Conservation (phyloP, 306 rosid genomes). For the Sicyos baderoa region DNA sequence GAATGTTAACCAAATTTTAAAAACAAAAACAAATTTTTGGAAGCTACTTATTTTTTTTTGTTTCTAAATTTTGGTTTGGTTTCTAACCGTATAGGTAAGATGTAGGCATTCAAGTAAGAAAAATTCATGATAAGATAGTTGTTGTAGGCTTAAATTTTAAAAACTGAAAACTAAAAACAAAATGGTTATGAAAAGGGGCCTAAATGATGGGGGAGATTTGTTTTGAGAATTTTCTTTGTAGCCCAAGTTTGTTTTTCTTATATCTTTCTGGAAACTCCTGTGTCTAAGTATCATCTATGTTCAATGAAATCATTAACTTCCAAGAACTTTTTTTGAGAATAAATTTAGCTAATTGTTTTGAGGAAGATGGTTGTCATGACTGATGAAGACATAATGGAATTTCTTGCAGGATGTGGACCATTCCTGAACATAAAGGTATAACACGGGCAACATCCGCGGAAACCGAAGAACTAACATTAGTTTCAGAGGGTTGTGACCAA, state of each 20-base stretch:
- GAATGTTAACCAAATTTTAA: no score
- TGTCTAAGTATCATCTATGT: not conserved
- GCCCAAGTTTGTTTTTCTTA: not conserved
- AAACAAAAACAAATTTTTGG: no score
- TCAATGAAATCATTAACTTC: constrained; percentile 5
- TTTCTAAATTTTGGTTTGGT: no score
- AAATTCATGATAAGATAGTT: no score
- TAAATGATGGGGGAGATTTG: not conserved
- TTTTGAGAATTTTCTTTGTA: not conserved
- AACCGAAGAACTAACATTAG: constrained; percentile 42
- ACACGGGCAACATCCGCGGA: constrained; percentile 50
- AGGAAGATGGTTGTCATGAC: not conserved
- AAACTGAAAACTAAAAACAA: no score
- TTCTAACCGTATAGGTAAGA: no score
- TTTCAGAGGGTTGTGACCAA: constrained; percentile 75
- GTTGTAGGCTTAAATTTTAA: no score
- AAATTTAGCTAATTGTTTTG: not conserved
- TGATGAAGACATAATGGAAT: not conserved
- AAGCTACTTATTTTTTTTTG: no score
- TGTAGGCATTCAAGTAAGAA: no score
- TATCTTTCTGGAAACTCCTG: not conserved
- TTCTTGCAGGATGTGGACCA: constrained; percentile 67
- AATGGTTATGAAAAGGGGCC: no score
- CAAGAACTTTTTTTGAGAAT: not conserved
- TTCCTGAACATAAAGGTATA: constrained; percentile 61